Percentiles rank a stretch among this genome's conserved stretches.
phyloP scores from a whole-genome alignment of 1,139 yeast genomes.

The Eremothecium cymbalariae region DNA sequence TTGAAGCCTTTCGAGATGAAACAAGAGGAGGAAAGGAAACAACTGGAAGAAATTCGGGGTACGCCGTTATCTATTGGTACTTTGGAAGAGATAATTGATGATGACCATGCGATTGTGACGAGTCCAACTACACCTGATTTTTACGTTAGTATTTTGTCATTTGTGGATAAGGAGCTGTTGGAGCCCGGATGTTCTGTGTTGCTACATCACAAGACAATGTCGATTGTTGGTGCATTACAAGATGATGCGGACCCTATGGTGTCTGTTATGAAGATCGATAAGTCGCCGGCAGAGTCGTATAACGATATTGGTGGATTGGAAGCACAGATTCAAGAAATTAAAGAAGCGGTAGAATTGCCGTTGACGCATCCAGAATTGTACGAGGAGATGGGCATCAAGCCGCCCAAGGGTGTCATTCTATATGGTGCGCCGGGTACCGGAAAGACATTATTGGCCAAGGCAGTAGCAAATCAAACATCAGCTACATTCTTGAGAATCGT shows the following conservation, averaged over 20 bases:
- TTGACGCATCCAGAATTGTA: conserved; percentile 95
- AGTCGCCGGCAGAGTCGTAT: conserved; percentile 93
- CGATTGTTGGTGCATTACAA: conserved; percentile 89
- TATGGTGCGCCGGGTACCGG: conserved; percentile 99
- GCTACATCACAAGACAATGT: conserved; percentile 89
- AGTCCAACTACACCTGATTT: conserved; percentile 95
- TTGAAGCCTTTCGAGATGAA: conserved; percentile 94
- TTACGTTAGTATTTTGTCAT: conserved; percentile 91
- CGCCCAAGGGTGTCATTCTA: conserved; percentile 96
- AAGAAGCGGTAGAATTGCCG: conserved; percentile 96
- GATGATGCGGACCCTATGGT: conserved; percentile 99
- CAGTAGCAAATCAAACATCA: conserved; percentile 96
- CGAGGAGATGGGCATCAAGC: conserved; percentile 98
- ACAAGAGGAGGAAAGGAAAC: conserved; percentile 91
- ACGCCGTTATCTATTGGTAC: conserved; percentile 97
- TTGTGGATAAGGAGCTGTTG: conserved; percentile 89
- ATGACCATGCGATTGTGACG: conserved; percentile 97
- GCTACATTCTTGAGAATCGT: conserved; percentile 95
- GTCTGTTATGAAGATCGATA: conserved; percentile 93
- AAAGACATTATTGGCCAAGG: conserved; percentile 91
- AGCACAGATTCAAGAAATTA: conserved; percentile 92
- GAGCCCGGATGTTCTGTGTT: conserved; percentile 99
- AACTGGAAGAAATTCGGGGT: conserved; percentile 92
- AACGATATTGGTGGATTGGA: conserved; percentile 98
- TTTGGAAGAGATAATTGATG: conserved; percentile 92